A percentile compares a stretch with the other conserved stretches of the same genome.
Evolutionary conservation across 495 filamentous ascomycete species (phyloP).

Genomic region (Penicillium coprophilum): DNA sequence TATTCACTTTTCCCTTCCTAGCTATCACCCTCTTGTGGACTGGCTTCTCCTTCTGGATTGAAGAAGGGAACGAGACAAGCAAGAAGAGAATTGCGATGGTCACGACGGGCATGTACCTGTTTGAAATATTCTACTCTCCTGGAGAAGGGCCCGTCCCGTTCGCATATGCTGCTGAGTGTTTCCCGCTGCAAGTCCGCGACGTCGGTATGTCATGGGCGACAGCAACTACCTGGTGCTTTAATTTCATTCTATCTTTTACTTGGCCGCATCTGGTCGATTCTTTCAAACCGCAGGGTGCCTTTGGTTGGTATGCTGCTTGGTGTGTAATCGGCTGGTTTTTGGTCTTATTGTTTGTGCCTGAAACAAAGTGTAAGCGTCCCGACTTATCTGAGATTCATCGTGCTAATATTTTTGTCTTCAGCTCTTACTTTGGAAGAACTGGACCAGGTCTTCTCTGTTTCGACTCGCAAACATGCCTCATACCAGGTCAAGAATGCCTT

Average conservation of each 20-base stretch:
- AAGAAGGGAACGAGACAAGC: slow-evolving; percentile 25
- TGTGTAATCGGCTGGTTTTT: slow-evolving; percentile 57
- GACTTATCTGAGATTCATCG: background rate
- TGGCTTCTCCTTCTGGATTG: slow-evolving; percentile 59
- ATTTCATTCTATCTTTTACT: slow-evolving; percentile 57
- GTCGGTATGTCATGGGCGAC: slow-evolving; percentile 67
- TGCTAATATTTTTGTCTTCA: slow-evolving; percentile 16
- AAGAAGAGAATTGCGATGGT: slow-evolving; percentile 47
- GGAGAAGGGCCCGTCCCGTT: slow-evolving; percentile 60
- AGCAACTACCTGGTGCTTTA: slow-evolving; percentile 52
- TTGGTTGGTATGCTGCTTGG: slow-evolving; percentile 62
- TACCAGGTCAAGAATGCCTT: slow-evolving; percentile 48
- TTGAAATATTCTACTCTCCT: slow-evolving; percentile 53
- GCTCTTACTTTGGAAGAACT: slow-evolving; percentile 53
- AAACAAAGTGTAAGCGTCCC: slow-evolving; percentile 51
- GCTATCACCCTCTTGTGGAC: slow-evolving; percentile 56
- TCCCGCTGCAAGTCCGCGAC: slow-evolving; percentile 61
- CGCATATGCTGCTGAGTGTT: slow-evolving; percentile 59
- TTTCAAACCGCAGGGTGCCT: slow-evolving; percentile 57
- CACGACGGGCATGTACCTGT: slow-evolving; percentile 52
- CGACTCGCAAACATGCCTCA: slow-evolving; percentile 48
- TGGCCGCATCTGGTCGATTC: slow-evolving; percentile 51
- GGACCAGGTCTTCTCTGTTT: slow-evolving; percentile 54
- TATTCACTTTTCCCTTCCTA: slow-evolving; percentile 65
- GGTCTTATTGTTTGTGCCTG: slow-evolving; percentile 56